A percentile compares a stretch with the other conserved stretches of the same genome.
Conservation (phyloP, 805 yeast species). For the Candida railenensis region DNA sequence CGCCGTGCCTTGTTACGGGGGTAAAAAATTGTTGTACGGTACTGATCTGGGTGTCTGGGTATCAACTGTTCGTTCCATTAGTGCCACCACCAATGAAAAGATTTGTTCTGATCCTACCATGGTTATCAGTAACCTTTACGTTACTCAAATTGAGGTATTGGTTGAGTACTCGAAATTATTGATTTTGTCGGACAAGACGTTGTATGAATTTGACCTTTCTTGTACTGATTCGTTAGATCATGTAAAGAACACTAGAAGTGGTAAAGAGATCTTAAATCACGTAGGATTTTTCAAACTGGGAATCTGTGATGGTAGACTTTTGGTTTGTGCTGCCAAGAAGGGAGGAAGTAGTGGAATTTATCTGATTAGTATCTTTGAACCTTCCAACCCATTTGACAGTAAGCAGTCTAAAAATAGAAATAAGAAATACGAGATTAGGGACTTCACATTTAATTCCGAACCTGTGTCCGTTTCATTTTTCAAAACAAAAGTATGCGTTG, state of each 20-base stretch:
- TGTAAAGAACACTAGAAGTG: constrained; percentile 55
- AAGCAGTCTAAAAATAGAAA: constrained; percentile 56
- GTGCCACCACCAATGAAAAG: constrained; percentile 46
- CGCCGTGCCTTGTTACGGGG: constrained; percentile 93
- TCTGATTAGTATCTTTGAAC: constrained; percentile 83
- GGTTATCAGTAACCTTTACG: constrained; percentile 70
- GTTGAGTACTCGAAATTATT: constrained; percentile 87
- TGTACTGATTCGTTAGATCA: constrained; percentile 49
- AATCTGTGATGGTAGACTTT: constrained; percentile 81
- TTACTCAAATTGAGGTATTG: constrained; percentile 85
- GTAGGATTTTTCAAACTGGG: constrained; percentile 91
- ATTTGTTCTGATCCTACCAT: constrained; percentile 71
- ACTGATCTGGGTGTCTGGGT: constrained; percentile 90
- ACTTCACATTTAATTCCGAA: constrained; percentile 80
- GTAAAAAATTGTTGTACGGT: constrained; percentile 84
- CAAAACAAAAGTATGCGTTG: constrained; percentile 86
- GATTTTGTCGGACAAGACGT: constrained; percentile 76
- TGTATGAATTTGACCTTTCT: constrained; percentile 71
- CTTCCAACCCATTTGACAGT: constrained; percentile 65
- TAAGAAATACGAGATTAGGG: constrained; percentile 65
- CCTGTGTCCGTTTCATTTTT: constrained; percentile 90
- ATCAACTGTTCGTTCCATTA: constrained; percentile 62
- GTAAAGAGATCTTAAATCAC: constrained; percentile 81
- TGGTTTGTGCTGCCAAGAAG: constrained; percentile 85
- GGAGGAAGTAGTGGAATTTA: constrained; percentile 57